Conservation (phyloP, 2,329 filamentous ascomycete genomes). For the Annulohypoxylon truncatum region DNA sequence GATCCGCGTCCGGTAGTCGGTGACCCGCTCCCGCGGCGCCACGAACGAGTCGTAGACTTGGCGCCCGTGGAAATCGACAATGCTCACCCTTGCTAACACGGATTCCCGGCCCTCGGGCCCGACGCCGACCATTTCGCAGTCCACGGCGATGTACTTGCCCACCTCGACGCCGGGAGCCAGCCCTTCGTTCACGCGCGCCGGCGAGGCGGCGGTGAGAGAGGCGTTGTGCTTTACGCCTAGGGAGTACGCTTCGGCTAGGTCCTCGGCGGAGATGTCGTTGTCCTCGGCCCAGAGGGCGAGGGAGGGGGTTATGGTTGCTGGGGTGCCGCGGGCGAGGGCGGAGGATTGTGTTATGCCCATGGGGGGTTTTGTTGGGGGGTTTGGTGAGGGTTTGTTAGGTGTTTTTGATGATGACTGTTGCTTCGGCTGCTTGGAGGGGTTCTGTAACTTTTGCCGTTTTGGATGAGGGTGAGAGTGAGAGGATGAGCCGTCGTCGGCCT, state of each 20-base stretch:
- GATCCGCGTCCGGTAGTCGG: constrained; percentile 89
- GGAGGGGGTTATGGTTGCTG: constrained; percentile 61
- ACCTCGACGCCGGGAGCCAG: constrained; percentile 71
- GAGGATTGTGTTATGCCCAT: constrained; percentile 71
- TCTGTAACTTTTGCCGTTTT: constrained; percentile 44
- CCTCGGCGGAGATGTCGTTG: constrained; percentile 69
- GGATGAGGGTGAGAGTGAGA: constrained; percentile 34
- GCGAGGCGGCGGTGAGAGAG: constrained; percentile 54
- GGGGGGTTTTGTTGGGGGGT: constrained; percentile 34
- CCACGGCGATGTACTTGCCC: constrained; percentile 91
- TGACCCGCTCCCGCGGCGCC: constrained; percentile 78
- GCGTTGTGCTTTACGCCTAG: constrained; percentile 63
- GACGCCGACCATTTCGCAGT: constrained; percentile 98
- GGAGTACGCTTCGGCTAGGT: constrained; percentile 71
- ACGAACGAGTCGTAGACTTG: constrained; percentile 97
- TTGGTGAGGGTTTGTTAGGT: constrained; percentile 15
- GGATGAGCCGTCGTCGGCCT: constrained; percentile 49
- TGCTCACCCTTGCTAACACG: constrained; percentile 84
- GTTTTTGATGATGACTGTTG: constrained; percentile 23
- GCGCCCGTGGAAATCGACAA: constrained; percentile 93
- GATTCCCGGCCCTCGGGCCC: constrained; percentile 77
- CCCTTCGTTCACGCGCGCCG: constrained; percentile 69
- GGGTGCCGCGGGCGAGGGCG: constrained; percentile 54
- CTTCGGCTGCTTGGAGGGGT: constrained; percentile 46
- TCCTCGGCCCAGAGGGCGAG: constrained; percentile 71